phyloP scores from a whole-genome alignment of 2,329 filamentous ascomycete genomes.

The Corinectria fuckeliana region DNA sequence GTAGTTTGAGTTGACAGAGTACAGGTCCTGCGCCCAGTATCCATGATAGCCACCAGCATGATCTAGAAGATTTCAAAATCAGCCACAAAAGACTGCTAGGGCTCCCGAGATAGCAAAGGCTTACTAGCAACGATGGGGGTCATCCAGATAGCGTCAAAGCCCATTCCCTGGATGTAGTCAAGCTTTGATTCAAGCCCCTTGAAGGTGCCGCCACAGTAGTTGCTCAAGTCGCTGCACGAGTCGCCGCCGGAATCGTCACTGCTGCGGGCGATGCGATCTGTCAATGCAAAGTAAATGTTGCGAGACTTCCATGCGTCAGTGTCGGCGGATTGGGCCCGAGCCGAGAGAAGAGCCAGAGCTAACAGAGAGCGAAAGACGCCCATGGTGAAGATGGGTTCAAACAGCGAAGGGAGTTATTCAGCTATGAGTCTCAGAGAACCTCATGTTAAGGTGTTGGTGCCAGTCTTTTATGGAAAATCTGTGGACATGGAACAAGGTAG shows the following conservation, averaged over 20 bases:
- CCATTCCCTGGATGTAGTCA: slow-evolving; percentile 69
- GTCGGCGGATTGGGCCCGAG: slow-evolving; percentile 38
- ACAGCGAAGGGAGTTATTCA: neutral
- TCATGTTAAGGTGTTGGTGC: neutral
- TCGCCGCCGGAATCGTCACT: slow-evolving; percentile 51
- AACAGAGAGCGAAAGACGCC: neutral
- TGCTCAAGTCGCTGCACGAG: slow-evolving; percentile 48
- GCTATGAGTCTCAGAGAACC: neutral
- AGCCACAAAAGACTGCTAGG: neutral
- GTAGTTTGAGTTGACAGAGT: neutral
- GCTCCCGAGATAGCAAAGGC: slow-evolving; percentile 18
- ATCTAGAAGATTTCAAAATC: neutral
- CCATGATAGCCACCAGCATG: neutral
- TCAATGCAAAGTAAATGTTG: slow-evolving; percentile 65
- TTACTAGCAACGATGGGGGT: slow-evolving; percentile 60
- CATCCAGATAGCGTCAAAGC: slow-evolving; percentile 65
- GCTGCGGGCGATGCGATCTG: slow-evolving; percentile 60
- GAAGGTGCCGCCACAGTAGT: slow-evolving; percentile 68
- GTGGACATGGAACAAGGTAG: neutral
- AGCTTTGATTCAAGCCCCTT: slow-evolving; percentile 63
- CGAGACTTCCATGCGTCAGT: slow-evolving; percentile 57
- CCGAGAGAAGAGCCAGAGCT: neutral
- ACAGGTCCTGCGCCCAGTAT: neutral
- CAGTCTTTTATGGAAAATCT: neutral
- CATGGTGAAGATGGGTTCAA: neutral